Percentiles rank a stretch among this genome's conserved stretches.
Evolutionary conservation across 176 grass and related monocot genomes (phyloP).

Genomic region (Aegilops tauschii): DNA sequence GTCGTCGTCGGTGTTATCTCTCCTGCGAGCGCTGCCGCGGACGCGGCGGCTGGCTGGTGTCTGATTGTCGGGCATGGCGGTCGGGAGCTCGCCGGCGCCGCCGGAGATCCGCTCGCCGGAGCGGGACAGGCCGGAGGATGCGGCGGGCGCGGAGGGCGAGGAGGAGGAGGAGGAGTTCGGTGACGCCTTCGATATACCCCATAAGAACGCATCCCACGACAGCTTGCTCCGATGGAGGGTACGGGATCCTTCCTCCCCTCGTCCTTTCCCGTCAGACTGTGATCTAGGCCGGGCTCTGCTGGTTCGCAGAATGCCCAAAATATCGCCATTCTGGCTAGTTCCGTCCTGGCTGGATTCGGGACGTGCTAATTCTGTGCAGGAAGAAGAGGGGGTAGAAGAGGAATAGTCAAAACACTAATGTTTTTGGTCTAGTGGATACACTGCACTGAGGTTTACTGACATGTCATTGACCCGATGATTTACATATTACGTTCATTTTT

Average conservation of each 20-base stretch:
- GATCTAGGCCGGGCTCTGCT: neutral
- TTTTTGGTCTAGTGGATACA: neutral
- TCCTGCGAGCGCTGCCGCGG: slow-evolving; percentile 21
- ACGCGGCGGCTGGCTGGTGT: neutral
- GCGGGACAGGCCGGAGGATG: neutral
- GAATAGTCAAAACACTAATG: neutral
- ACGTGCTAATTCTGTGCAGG: neutral
- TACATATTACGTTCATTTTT: neutral
- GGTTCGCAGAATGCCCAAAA: neutral
- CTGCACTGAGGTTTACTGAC: neutral
- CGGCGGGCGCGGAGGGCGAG: neutral
- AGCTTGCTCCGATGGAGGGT: slow-evolving; percentile 74
- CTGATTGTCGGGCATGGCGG: slow-evolving; percentile 26
- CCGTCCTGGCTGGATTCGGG: neutral
- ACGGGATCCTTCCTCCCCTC: slow-evolving; percentile 11
- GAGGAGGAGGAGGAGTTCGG: slow-evolving; percentile 31
- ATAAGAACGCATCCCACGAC: slow-evolving; percentile 71
- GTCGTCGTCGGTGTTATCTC: slow-evolving; percentile 44
- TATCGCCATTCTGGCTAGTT: neutral
- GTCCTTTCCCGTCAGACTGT: neutral
- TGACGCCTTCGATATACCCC: slow-evolving; percentile 74
- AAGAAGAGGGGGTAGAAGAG: neutral
- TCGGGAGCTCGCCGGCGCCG: slow-evolving; percentile 31
- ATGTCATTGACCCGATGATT: neutral
- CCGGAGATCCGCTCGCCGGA: slow-evolving; percentile 54